phyloP scores from a whole-genome alignment of 2,329 filamentous ascomycete species.

The Botrytis galanthina region DNA sequence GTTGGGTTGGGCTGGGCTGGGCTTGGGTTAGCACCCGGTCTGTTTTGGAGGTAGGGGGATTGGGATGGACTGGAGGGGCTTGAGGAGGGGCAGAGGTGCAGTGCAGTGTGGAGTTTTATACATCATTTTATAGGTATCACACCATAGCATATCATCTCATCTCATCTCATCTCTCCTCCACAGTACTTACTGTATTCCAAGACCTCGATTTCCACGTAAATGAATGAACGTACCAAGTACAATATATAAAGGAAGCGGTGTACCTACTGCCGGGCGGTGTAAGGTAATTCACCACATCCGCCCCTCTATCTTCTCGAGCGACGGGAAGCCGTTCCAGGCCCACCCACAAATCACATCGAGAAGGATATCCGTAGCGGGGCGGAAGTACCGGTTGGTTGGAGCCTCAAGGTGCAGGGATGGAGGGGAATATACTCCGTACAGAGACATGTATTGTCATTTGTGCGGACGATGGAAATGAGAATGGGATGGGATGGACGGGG shows the following conservation, averaged over 20 bases:
- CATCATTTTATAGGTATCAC: not conserved
- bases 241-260: not conserved
- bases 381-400: not conserved
- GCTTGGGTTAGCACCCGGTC: not conserved
- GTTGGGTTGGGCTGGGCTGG: not conserved
- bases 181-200: not conserved
- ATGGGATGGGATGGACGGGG: not conserved
- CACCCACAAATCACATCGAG: not conserved
- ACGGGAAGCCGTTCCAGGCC: not conserved
- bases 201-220: not conserved
- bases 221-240: not conserved
- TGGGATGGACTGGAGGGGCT: constrained; percentile 1
- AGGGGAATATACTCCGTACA: not conserved
- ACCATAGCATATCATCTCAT: not conserved
- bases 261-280: not conserved
- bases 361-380: not conserved
- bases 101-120: not conserved
- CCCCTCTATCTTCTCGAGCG: not conserved
- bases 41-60: not conserved
- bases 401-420: not conserved
- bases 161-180: not conserved
- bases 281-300: not conserved
- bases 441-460: not conserved
- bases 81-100: not conserved
- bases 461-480: not conserved